These are phyloP conservation scores for Violaceomyces palustris DNA, from an alignment of 1,284 basidiomycete genomes.

Conservation along the genomic window DNA sequence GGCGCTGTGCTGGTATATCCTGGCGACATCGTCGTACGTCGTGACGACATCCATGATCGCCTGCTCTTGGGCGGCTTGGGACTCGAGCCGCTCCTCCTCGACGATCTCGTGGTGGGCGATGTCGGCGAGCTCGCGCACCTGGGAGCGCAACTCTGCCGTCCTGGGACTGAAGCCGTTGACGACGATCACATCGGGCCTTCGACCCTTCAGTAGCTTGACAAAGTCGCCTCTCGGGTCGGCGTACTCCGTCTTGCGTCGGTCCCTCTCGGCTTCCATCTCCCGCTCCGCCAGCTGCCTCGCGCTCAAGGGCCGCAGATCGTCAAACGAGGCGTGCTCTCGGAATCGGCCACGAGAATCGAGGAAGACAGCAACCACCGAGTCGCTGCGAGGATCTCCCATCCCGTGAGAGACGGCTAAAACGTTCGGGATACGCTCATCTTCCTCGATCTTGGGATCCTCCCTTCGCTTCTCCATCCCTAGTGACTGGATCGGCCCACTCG, in stretches of 20 bases:
- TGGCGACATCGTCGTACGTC: constrained; percentile 83
- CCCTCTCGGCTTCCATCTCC: constrained; percentile 22
- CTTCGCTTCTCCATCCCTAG: constrained; percentile 41
- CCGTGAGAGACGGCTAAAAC: constrained; percentile 93
- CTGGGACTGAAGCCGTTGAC: constrained; percentile 69
- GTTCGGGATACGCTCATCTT: constrained; percentile 68
- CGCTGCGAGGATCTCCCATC: constrained; percentile 83
- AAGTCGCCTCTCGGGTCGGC: constrained; percentile 60
- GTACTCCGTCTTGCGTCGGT: constrained; percentile 61
- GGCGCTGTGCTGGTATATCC: constrained; percentile 85
- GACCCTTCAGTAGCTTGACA: constrained; percentile 70
- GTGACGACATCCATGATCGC: constrained; percentile 62
- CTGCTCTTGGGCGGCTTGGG: constrained; percentile 20
- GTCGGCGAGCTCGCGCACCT: constrained; percentile 62
- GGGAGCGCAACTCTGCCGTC: constrained; percentile 65
- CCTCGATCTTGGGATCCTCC: constrained; percentile 54
- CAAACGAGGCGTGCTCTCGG: constrained; percentile 79
- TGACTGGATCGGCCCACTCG: constrained; percentile 66
- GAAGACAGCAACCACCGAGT: constrained; percentile 78
- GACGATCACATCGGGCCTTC: constrained; percentile 81
- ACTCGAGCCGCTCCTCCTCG: constrained; percentile 25
- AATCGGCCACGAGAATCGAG: constrained; percentile 82
- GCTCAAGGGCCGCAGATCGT: constrained; percentile 57
- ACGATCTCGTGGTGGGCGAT: constrained; percentile 55
- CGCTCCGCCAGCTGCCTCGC: constrained; percentile 57